Base-by-base conservation (phyloP, 2,329 filamentous ascomycete species). In the Xylaria hypoxylon region DNA sequence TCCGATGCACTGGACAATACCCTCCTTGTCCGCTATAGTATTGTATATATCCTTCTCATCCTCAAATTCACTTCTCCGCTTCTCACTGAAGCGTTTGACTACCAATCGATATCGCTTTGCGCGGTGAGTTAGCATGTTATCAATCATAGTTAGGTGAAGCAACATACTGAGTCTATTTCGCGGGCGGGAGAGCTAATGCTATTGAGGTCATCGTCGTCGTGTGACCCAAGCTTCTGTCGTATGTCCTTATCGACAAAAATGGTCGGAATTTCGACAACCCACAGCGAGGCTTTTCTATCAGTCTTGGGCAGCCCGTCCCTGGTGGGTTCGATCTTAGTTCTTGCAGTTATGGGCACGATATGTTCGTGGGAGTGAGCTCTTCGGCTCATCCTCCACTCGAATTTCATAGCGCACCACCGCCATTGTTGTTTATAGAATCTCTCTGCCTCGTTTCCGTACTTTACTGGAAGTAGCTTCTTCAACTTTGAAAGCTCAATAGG, bases 1-100 rank as follows among this genome's bases (percentile, higher is more conserved):
- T 3, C 75, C 76, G 5, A 79, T 61, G 51, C 70, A 79, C 22
- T 62, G 67, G 7, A 80, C 68, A 45, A 80, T 78, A 1, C 71
- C 64, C 5, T 68, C 44, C 8, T 74, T 35, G 8, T 67, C 47
- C 17, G 62, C 42, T 8, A 80, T 61, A 0, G 59, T 72, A 1
- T 52, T 52, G 42, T 78, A 80, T 2, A 77, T 77, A 0, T 71
- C 42, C 28, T 65, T 75, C 64, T 80, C 79, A 4, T 62, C 28
- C 1, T 75, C 66, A 61, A 72, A 80, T 2, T 72, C 50, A 0
- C 62, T n/a, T 15, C 57, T 55, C 2, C 59, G 45, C 8, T 62
- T 48, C 13, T 50, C 33, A 7, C 47, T 45, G 28, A 71, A 70
- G 1, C 66, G 65, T 17, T 68, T 69, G 24, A 73, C 40, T 17